Evolutionary conservation across 345 rosid genomes (phyloP), one percentile per base, ranked within the genome.

Genomic region (Isatis tinctoria): DNA sequence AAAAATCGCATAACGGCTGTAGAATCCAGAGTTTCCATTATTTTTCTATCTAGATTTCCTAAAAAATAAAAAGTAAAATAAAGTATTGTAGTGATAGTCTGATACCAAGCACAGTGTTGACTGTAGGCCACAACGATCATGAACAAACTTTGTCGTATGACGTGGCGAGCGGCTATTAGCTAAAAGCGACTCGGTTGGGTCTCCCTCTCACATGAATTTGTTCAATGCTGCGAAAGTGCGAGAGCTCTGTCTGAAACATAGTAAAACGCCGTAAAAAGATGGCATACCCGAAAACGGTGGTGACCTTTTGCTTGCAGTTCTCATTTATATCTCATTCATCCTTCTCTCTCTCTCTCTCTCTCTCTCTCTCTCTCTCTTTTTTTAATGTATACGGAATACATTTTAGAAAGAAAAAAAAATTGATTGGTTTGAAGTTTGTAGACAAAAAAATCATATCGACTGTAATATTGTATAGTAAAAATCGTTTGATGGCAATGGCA

Each of bases 261-360:
- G 63, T 45, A 51, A 71, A 75, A 52, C 43, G 70, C 79, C 75
- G 75, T 36, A 62, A 63, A 61, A 69, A 69, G 43, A 76, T 44
- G 71, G 75, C 66, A 36, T 36, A 76, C 65, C 71, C 49, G 12
- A 36, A 53, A 69, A 63, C 2, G 53, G 30, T 51, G 57, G 35
- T 59, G 14, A 20, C 54, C 26, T 10, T 64, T 52, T 52, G 36
- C 57, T 40, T 53, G 45, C 56, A 52, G 59, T 24, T 40, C 61
- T 49, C 61, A 48, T 62, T 61, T 49, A 51, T 72, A 28, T 74
- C 40, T 26, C 14, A 14, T 18, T 8, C 32, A 1, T 30, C 26
- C 10, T 20, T 18, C 12, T 30, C 3, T 20, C 2, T 30, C 18
- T 16, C 10, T 26, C 3, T 0, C 13, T 28, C 5, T 54, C 10